phyloP scores from a whole-genome alignment of 768 basidiomycete species.

The Lepiota subincarnata region DNA sequence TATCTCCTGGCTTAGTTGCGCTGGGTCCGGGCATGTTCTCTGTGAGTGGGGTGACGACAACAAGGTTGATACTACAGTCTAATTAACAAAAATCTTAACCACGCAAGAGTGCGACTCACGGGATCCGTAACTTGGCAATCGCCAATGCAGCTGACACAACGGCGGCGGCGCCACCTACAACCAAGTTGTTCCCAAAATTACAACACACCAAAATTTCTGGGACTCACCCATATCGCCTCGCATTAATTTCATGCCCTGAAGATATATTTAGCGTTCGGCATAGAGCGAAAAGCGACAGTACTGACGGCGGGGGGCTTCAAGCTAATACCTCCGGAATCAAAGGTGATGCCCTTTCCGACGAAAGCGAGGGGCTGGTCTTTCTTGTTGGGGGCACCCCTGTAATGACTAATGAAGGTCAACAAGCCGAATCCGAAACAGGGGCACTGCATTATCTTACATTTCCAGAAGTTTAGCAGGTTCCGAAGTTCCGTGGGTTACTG shows the following conservation, averaged over 20 bases:
- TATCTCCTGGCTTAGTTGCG: conserved; percentile 80
- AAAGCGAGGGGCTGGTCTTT: conserved; percentile 62
- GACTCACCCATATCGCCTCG: conserved; percentile 77
- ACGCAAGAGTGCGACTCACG: conserved; percentile 41
- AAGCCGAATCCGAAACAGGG: not conserved
- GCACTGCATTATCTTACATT: conserved; percentile 43
- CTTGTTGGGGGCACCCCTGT: conserved; percentile 64
- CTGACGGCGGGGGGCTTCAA: conserved; percentile 70
- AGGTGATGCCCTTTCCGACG: conserved; percentile 89
- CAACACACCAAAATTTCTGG: not conserved
- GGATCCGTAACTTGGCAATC: conserved; percentile 77
- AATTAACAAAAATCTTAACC: not conserved
- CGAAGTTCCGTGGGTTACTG: conserved; percentile 75
- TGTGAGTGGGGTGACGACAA: conserved; percentile 67
- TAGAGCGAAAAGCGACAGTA: conserved; percentile 12
- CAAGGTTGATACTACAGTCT: conserved; percentile 60
- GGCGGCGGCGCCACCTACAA: conserved; percentile 69
- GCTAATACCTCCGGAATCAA: conserved; percentile 86
- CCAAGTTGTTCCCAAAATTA: not conserved
- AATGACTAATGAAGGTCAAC: conserved; percentile 48
- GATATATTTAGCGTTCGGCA: not conserved
- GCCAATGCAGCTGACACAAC: conserved; percentile 71
- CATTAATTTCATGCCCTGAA: conserved; percentile 78
- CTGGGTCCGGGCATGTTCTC: conserved; percentile 83
- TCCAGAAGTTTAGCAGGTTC: conserved; percentile 88